Base-by-base conservation (phyloP, 108 stramenopile genomes). In the Mayamaea pseudoterrestris region DNA sequence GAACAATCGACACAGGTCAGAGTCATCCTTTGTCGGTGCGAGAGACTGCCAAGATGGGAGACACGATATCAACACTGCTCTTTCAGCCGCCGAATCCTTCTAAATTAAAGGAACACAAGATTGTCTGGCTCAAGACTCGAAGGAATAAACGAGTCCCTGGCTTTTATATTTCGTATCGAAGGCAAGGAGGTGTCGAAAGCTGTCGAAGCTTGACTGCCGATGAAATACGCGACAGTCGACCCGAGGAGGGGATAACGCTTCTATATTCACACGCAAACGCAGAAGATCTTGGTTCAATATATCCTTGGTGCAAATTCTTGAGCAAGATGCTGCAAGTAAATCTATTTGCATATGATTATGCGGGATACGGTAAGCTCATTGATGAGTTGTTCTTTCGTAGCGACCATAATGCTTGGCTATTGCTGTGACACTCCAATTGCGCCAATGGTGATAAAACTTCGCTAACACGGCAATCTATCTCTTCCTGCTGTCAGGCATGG, bases 281-380 rank as follows among this genome's bases (percentile, higher is more conserved):
- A 8, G 94, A 95, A 62, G 94, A 96, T 69, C 47, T 96, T 54
- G 94, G 94, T 26, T 73, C 75, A 31, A 88, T 88, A 27, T 91
- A 85, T 61, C 83, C 83, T 24, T 90, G 84, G 85, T 85, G 85
- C 55, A 86, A 90, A 63, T 89, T 81, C 54, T 61, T 93, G 35
- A 79, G 80, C 49, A 86, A 87, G 55, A 87, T 83, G 73, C 60
- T 92, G 31, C 71, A 80, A 59, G 95, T 94, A 24, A 97, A 98
- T 65, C 75, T 98, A 27, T 71, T 98, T 53, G 98, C 96, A 17
- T 98, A 97, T 65, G 98, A 98, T 68, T 98, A 98, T 59, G 81
- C 93, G 2, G 98, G 98, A 20, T 97, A 97, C 57, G 95, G 93
- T 30, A 58, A 83, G 69, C 80, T 80, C 2, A 77, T 61, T 44